Evolutionary conservation across 1,139 yeast genomes (phyloP), one percentile per base, ranked within the genome.

Genomic region (Suhomyces bokatorum): DNA sequence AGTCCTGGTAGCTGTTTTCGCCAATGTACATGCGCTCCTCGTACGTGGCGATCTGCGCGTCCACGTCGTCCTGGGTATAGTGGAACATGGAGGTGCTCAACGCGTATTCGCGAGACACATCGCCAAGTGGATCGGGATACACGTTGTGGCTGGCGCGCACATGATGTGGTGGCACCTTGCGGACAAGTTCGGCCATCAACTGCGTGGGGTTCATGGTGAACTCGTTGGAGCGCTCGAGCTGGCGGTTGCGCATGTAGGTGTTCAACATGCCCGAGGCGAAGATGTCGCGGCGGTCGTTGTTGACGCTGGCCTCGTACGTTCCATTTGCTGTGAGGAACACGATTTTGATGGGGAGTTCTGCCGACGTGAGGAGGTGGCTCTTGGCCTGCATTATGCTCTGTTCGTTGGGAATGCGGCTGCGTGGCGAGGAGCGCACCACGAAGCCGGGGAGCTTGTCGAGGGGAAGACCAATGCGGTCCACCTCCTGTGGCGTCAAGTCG

Each of bases 371-470:
- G 34, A 57, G 49, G 40, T 56, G 55, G 40, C 65, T 42, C 53
- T 63, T 58, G 40, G 66, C 67, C 49, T 61, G 66, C 58, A 62
- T 51, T 56, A 62, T 60, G 6, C 56, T 64, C 44, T 60, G 64
- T 33, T 50, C 46, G 34, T 61, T 62, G n/a, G 66, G 65, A n/a
- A 63, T 60, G 42, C 61, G 60, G 44, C 59, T 62, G 62, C 59
- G 60, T 2, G 68, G 68, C 5, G 65, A 59, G 9, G 45, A 39
- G 37, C 54, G 54, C 7, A 64, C 67, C 2, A 62, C 55, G 45
- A 61, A 64, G 2, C 67, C 68, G 1, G 68, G 63, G 14, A 62
- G 50, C 32, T 44, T 52, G 11, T 55, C 56, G 28, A 47, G 49
- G 33, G 52, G 49, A 34, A 48, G 44, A 2, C 56, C 58, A 6